Evolutionary conservation across 1,284 basidiomycete species (phyloP).

Genomic region (Pseudozyma hubeiensis): DNA sequence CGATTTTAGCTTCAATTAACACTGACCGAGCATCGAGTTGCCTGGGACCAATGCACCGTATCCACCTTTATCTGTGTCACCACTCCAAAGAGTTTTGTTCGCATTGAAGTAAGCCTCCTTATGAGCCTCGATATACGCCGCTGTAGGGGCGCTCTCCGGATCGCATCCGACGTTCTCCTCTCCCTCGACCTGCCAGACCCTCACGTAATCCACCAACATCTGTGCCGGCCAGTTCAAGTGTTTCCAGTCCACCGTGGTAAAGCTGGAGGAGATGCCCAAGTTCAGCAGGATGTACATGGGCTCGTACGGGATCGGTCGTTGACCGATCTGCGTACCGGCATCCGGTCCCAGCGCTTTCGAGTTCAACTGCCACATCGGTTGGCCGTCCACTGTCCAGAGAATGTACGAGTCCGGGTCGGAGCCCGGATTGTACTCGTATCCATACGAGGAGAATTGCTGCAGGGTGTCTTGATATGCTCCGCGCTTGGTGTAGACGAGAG

Average conservation of each 20-base stretch:
- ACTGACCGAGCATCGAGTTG: slow-evolving; percentile 49
- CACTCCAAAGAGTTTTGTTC: slow-evolving; percentile 62
- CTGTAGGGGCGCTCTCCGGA: slow-evolving; percentile 66
- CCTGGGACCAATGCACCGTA: slow-evolving; percentile 49
- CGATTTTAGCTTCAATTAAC: slow-evolving; percentile 11
- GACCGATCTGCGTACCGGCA: slow-evolving; percentile 75
- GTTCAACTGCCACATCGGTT: slow-evolving; percentile 72
- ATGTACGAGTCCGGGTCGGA: slow-evolving; percentile 45
- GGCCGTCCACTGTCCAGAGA: slow-evolving; percentile 46
- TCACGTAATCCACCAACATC: slow-evolving; percentile 56
- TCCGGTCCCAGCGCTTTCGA: slow-evolving; percentile 80
- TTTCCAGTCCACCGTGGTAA: slow-evolving; percentile 40
- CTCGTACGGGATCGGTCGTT: slow-evolving; percentile 78
- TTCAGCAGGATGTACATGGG: slow-evolving; percentile 63
- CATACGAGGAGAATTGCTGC: slow-evolving; percentile 70
- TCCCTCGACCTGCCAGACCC: slow-evolving; percentile 60
- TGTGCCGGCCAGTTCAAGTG: slow-evolving; percentile 30
- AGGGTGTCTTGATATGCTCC: slow-evolving; percentile 53
- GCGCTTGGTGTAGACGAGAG: slow-evolving; percentile 56
- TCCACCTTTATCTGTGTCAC: slow-evolving; percentile 41
- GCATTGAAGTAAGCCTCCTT: slow-evolving; percentile 62
- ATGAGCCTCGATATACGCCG: slow-evolving; percentile 65
- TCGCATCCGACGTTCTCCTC: slow-evolving; percentile 69
- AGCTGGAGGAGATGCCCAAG: slow-evolving; percentile 56
- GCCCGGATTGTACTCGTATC: slow-evolving; percentile 73